A percentile compares a stretch with the other conserved stretches of the same genome.
Evolutionary conservation across 257 asterid species (phyloP).

Genomic region (Echium plantagineum): DNA sequence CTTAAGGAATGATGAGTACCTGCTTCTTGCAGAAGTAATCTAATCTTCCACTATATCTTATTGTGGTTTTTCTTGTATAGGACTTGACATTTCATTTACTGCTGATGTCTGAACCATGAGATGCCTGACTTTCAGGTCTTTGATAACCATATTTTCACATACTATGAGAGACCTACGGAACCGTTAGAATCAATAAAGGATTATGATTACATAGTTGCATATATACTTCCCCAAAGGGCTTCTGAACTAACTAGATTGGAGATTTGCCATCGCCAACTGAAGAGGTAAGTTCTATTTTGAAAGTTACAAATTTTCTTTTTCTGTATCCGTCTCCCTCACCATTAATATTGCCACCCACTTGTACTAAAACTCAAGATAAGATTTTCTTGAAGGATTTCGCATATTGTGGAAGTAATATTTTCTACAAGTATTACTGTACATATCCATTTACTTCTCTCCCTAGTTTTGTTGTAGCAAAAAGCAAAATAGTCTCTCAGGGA

Average conservation of each 20-base stretch:
- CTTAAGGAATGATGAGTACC: slow-evolving; percentile 53
- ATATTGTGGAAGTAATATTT: too few relatives aligned
- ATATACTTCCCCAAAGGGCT: slow-evolving; percentile 59
- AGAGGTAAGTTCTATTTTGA: slow-evolving; percentile 34
- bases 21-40: slow-evolving; percentile 87
- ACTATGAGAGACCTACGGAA: slow-evolving; percentile 74
- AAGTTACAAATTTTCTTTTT: too few relatives aligned
- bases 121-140: slow-evolving; percentile 42
- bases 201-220: slow-evolving; percentile 82
- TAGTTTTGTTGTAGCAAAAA: too few relatives aligned
- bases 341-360: too few relatives aligned
- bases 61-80: slow-evolving; percentile 1
- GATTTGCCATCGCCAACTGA: slow-evolving; percentile 65
- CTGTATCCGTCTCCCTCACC: too few relatives aligned
- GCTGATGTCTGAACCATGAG: slow-evolving; percentile 13
- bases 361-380: too few relatives aligned
- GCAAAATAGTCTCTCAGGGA: too few relatives aligned
- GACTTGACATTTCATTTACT: slow-evolving; percentile 3
- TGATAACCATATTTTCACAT: slow-evolving; percentile 59
- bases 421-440: too few relatives aligned
- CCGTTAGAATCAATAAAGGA: slow-evolving; percentile 55
- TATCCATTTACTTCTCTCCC: too few relatives aligned
- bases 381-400: too few relatives aligned
- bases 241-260: slow-evolving; percentile 55
- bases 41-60: not conserved